Evolutionary conservation across 2,329 filamentous ascomycete species (phyloP).

Genomic region (Colletotrichum shisoi): DNA sequence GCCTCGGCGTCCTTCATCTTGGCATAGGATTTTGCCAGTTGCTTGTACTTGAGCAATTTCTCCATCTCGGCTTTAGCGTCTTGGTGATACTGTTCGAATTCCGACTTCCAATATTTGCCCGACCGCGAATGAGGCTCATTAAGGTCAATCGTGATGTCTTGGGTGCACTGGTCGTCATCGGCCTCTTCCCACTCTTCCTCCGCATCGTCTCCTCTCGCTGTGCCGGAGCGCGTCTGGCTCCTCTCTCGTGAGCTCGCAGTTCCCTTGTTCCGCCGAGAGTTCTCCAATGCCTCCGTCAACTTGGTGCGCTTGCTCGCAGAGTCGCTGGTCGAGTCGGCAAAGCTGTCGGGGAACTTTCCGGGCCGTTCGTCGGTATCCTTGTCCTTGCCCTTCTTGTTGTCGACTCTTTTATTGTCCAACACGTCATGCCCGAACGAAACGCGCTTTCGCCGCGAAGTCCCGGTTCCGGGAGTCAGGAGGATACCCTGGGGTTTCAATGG

Average conservation of each 20-base stretch:
- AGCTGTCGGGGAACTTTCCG: constrained; percentile 46
- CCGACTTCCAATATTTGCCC: constrained; percentile 80
- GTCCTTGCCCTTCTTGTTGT: constrained; percentile 42
- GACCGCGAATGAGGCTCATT: constrained; percentile 78
- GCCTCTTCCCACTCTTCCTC: constrained; percentile 62
- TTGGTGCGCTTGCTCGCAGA: constrained; percentile 51
- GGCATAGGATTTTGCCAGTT: constrained; percentile 79
- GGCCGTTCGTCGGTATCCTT: constrained; percentile 46
- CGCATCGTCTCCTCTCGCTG: constrained; percentile 40
- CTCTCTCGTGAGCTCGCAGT: constrained; percentile 17
- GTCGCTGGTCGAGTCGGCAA: constrained; percentile 40
- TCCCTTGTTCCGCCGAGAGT: constrained; percentile 47
- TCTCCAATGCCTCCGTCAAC: constrained; percentile 58
- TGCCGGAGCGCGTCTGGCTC: constrained; percentile 36
- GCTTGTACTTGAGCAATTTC: constrained; percentile 80
- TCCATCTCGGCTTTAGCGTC: constrained; percentile 77
- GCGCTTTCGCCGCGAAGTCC: constrained; percentile 66
- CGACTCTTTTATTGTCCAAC: constrained; percentile 50
- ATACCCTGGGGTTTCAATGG: constrained; percentile 63
- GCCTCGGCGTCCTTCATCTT: constrained; percentile 79
- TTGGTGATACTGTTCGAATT: constrained; percentile 76
- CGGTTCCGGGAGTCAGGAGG: constrained; percentile 70
- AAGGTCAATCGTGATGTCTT: constrained; percentile 73
- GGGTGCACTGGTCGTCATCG: constrained; percentile 56
- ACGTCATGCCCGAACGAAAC: constrained; percentile 71